Conservation (phyloP, 495 filamentous ascomycete species). For the Xylaria cubensis region DNA sequence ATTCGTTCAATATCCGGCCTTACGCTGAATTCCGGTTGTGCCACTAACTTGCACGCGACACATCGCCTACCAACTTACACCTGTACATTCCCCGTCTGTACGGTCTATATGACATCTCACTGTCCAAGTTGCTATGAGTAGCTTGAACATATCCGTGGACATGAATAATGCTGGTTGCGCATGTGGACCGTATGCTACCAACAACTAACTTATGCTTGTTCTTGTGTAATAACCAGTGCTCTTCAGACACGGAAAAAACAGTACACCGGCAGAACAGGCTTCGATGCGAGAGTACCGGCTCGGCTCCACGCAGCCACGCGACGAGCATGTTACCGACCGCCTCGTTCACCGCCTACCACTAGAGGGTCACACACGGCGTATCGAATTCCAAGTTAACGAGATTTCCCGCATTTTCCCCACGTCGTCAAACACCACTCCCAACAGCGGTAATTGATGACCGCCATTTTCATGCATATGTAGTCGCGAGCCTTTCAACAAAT, state of each 20-base stretch:
- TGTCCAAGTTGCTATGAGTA: background rate
- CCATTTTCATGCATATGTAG: background rate
- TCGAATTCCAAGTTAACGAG: constrained; percentile 4
- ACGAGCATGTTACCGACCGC: constrained; percentile 22
- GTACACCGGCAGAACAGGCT: constrained; percentile 11
- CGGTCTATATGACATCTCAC: background rate
- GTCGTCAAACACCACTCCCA: background rate
- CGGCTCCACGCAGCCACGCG: background rate
- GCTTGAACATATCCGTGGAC: background rate
- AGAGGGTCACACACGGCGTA: background rate
- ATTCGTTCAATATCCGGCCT: background rate
- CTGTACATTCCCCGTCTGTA: background rate
- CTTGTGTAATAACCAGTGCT: background rate
- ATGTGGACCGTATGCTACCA: constrained; percentile 19
- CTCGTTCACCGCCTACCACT: background rate
- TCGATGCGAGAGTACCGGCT: constrained; percentile 7
- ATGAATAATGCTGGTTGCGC: constrained; percentile 20
- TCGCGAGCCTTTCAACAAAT: background rate
- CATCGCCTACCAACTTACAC: background rate
- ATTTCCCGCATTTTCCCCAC: background rate
- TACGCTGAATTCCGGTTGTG: background rate
- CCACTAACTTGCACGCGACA: constrained; percentile 13
- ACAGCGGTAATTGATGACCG: background rate
- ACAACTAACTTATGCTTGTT: background rate
- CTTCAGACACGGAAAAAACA: constrained; percentile 2